Percentiles rank a stretch among this genome's conserved stretches.
Conservation (phyloP, 1,284 basidiomycete genomes). For the Trichosporon inkin region DNA sequence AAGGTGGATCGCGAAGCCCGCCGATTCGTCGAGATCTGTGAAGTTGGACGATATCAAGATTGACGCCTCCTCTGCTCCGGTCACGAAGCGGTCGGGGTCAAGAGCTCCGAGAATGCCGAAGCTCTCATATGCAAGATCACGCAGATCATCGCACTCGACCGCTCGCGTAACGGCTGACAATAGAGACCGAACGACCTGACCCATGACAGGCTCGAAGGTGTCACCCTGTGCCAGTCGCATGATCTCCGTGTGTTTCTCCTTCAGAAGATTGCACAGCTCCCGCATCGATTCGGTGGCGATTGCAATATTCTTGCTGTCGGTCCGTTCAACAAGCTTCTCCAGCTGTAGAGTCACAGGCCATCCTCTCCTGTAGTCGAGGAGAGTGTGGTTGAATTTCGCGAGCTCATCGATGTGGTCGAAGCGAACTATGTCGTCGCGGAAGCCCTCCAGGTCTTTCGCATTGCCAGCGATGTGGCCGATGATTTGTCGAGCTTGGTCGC, state of each 20-base stretch:
- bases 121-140: constrained; percentile 76
- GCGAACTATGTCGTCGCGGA: constrained; percentile 75
- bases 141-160: constrained; percentile 62
- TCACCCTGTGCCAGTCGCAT: constrained; percentile 72
- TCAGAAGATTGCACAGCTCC: constrained; percentile 70
- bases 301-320: constrained; percentile 73
- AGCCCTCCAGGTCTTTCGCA: constrained; percentile 51
- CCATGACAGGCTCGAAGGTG: constrained; percentile 74
- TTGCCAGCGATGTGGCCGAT: constrained; percentile 71
- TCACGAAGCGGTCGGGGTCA: constrained; percentile 81
- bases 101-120: constrained; percentile 91
- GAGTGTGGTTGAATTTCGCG: constrained; percentile 52
- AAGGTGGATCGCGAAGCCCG: constrained; percentile 77
- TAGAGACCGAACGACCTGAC: constrained; percentile 65
- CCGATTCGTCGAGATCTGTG: constrained; percentile 70
- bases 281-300: constrained; percentile 71
- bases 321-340: constrained; percentile 67
- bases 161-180: constrained; percentile 71
- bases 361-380: constrained; percentile 56
- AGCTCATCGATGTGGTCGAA: constrained; percentile 69
- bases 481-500: constrained; percentile 59
- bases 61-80: constrained; percentile 55
- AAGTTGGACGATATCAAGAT: constrained; percentile 81
- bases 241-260: constrained; percentile 56
- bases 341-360: constrained; percentile 61